Percentiles rank a stretch among this genome's conserved stretches.
phyloP scores from a whole-genome alignment of 2,329 filamentous ascomycete species.

The Penicillium sp. region DNA sequence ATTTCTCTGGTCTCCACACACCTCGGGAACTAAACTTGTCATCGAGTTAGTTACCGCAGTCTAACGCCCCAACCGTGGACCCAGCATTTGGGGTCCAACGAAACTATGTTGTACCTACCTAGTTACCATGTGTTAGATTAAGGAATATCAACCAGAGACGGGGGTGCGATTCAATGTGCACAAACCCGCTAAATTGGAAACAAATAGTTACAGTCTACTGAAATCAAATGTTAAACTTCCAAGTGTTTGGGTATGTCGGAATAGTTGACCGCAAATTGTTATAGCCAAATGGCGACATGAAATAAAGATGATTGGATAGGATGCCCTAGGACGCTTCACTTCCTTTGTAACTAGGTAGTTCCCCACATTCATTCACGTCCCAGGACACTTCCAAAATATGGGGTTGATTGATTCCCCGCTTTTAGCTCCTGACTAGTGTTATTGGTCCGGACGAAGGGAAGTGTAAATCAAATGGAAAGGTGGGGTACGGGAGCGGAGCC shows the following conservation, averaged over 20 bases:
- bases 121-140: neutral
- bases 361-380: neutral
- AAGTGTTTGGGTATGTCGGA: no score
- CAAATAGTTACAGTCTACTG: neutral
- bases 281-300: neutral
- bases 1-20: neutral
- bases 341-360: neutral
- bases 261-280: neutral
- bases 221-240: neutral
- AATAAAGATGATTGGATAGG: rapidly evolving
- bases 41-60: neutral
- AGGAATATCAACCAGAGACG: no score
- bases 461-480: neutral
- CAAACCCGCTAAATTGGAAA: neutral
- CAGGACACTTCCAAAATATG: neutral
- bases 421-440: neutral
- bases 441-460: neutral
- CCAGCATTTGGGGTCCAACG: no score
- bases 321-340: neutral
- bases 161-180: no score
- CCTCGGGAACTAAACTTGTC: neutral
- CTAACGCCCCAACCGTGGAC: neutral
- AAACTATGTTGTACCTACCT: no score
- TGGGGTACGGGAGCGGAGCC: neutral
- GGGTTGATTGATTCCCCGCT: neutral